Base-by-base conservation (phyloP, 2,329 filamentous ascomycete species). In the Colletotrichum salicis region DNA sequence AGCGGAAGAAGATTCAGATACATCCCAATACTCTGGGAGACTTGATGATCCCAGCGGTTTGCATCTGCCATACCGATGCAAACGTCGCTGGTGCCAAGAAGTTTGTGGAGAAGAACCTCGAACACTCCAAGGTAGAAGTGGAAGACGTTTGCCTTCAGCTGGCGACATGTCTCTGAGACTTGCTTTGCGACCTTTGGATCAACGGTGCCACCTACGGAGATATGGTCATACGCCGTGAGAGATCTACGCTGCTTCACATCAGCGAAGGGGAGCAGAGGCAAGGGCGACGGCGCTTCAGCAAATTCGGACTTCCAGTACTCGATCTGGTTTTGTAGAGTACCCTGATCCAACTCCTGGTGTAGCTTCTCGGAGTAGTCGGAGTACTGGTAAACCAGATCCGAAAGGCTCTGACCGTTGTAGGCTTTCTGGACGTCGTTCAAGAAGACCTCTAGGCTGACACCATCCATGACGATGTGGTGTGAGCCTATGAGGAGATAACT, bases 1-100 rank as follows among this genome's bases (percentile, higher is more conserved):
- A 89, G 61, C 3, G 87, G 82, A 1, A 89, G 76, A 1, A 88
- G 74, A 71, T 89, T 89, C 1, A 89, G 69, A 45, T 85, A 84
- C 51, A 82, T 76, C 2, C 88, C 88, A 2, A 89, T 75, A 4
- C 76, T 86, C 1, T 74, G 65, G 13, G 76, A 67, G 1, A 79
- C 62, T 1, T 79, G 71, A 15, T 68, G 69, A 1, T 86, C 82
- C 0, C 31, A 22, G 1, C 77, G 82, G 6, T 84, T 84, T 5
- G 83, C 84, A 75, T 88, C 86, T 0, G 81, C 82, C 15, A 88
- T 79, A 6, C 86, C 87, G 62, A 89, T 86, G 33, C 75, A 78
- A n/a, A 89, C 15, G 29, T 87, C 82, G 1, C 80, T 74, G 5
- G 58, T 22, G 2, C 41, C 33, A 5, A 45, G 27, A 31, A 48